phyloP scores from a whole-genome alignment of 2,329 filamentous ascomycete genomes.

The Tolypocladium sp. region DNA sequence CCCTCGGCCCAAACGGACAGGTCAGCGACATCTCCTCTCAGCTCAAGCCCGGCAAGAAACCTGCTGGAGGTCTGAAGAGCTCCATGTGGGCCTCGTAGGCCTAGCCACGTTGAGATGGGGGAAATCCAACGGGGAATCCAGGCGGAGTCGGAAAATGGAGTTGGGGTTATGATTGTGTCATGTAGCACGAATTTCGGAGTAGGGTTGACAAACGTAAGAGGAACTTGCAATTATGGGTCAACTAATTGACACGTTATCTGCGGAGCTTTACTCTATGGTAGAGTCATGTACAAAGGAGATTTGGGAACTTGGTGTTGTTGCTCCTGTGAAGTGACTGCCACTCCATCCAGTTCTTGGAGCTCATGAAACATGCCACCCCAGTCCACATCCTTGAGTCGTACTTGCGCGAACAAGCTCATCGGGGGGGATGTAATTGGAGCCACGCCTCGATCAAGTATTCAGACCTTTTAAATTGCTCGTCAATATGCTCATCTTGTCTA shows the following conservation, averaged over 20 bases:
- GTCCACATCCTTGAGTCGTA: neutral
- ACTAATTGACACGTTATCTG: neutral
- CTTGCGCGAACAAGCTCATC: neutral
- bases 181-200: neutral
- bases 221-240: neutral
- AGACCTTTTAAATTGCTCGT: neutral
- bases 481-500: neutral
- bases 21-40: neutral
- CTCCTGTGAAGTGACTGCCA: neutral
- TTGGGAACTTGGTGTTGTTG: neutral
- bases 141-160: neutral
- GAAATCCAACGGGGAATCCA: neutral
- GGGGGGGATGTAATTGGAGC: neutral
- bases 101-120: neutral
- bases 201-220: neutral
- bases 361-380: neutral
- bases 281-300: neutral
- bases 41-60: neutral
- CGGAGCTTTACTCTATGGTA: neutral
- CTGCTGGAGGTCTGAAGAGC: neutral
- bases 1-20: neutral
- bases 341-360: no score
- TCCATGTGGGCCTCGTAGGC: neutral
- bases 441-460: neutral
- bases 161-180: neutral